Percentiles rank a stretch among this genome's conserved stretches.
Evolutionary conservation across 2,329 filamentous ascomycete genomes (phyloP).

Genomic region (Acrodontium crateriforme): DNA sequence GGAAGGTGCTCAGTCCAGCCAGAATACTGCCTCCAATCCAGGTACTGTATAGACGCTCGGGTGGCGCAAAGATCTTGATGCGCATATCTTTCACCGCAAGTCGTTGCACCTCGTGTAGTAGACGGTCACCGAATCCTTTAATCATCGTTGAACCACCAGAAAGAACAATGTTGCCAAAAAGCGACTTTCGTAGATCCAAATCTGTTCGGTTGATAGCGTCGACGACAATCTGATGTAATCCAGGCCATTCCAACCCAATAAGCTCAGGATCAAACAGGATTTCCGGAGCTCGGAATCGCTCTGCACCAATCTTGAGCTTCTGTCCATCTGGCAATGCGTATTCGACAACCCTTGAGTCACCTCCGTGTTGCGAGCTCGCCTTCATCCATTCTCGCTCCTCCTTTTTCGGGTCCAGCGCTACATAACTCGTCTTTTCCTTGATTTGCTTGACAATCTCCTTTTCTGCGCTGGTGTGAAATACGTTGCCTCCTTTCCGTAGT

Average conservation of each 20-base stretch:
- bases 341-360: conserved; percentile 67
- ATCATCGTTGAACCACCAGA: conserved; percentile 93
- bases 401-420: conserved; percentile 76
- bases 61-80: conserved; percentile 97
- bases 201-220: conserved; percentile 92
- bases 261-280: conserved; percentile 97
- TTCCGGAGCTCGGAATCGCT: conserved; percentile 90
- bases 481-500: conserved; percentile 79
- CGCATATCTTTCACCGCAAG: conserved; percentile 97
- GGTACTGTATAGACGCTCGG: conserved; percentile 94
- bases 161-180: conserved; percentile 94
- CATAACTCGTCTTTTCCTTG: conserved; percentile 89
- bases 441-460: conserved; percentile 97
- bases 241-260: conserved; percentile 91
- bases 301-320: conserved; percentile 84
- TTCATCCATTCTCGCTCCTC: conserved; percentile 93
- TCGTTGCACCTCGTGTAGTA: conserved; percentile 82
- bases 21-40: conserved; percentile 98
- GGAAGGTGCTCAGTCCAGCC: conserved; percentile 90
- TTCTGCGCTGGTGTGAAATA: conserved; percentile 95
- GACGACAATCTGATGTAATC: conserved; percentile 94
- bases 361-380: conserved; percentile 21
- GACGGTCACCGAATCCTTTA: conserved; percentile 87
- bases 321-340: conserved; percentile 87
- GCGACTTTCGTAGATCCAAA: conserved; percentile 81